Percentiles rank a stretch among this genome's conserved stretches.
These are phyloP conservation scores for Backusella psychrophila DNA, from an alignment of 192 early-diverging fungal genomes.

Conservation along the genomic window DNA sequence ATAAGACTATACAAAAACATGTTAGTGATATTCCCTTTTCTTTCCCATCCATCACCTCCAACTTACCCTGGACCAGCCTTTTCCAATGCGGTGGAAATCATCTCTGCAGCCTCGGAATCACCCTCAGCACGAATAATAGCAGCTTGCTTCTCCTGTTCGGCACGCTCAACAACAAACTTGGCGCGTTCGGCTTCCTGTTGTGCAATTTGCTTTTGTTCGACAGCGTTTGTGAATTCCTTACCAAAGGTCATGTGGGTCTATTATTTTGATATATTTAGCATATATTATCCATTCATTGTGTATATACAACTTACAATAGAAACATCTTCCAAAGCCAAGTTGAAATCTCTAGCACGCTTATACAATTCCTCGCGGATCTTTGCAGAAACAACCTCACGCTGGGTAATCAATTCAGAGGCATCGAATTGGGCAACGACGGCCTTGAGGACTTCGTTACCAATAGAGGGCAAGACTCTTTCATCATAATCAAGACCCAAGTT, in stretches of 20 bases:
- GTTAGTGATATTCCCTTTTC: neutral
- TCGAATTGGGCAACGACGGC: conserved; percentile 98
- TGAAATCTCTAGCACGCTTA: conserved; percentile 92
- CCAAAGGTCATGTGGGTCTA: conserved; percentile 99
- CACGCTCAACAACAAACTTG: conserved; percentile 93
- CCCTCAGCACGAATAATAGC: conserved; percentile 98
- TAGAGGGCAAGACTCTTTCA: conserved; percentile 94
- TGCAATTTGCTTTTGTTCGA: conserved; percentile 98
- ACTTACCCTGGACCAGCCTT: conserved; percentile 84
- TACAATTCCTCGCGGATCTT: conserved; percentile 91
- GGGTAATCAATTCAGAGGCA: conserved; percentile 96
- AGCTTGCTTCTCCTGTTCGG: conserved; percentile 97
- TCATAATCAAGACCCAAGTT: conserved; percentile 94
- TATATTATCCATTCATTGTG: neutral
- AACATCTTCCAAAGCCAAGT: conserved; percentile 95
- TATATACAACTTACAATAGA: conserved; percentile 76
- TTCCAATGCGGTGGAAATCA: conserved; percentile 84
- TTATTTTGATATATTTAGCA: neutral
- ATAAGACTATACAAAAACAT: conserved; percentile 49
- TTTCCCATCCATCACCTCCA: neutral
- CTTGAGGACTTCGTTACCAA: conserved; percentile 99
- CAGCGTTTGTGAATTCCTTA: conserved; percentile 97
- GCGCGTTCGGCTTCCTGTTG: conserved; percentile 99
- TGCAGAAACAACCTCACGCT: conserved; percentile 92
- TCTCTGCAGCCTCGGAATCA: conserved; percentile 91